phyloP scores from a whole-genome alignment of 768 basidiomycete genomes.

The Serendipita sp. region DNA sequence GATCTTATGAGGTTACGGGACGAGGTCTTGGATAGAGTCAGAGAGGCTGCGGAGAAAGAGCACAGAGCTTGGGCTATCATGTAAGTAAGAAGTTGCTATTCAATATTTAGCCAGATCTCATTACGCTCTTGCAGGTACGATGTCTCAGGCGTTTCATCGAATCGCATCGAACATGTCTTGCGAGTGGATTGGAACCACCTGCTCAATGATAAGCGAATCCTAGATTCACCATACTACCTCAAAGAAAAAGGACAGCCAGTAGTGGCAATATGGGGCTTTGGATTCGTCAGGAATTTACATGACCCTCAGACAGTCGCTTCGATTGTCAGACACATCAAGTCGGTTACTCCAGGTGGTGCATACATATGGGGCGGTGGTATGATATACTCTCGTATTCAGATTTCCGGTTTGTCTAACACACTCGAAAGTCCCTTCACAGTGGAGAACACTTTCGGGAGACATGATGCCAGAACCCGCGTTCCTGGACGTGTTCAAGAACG shows the following conservation, averaged over 20 bases:
- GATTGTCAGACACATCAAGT: slow-evolving; percentile 42
- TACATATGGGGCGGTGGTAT: slow-evolving; percentile 30
- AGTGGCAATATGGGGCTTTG: slow-evolving; percentile 66
- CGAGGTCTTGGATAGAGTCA: slow-evolving; percentile 54
- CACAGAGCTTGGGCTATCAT: slow-evolving; percentile 75
- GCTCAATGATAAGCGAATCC: slow-evolving; percentile 38
- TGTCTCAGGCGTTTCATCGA: slow-evolving; percentile 57
- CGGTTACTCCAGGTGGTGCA: slow-evolving; percentile 51
- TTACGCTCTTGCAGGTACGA: slow-evolving; percentile 55
- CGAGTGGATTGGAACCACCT: slow-evolving; percentile 65
- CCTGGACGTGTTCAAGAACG: slow-evolving; percentile 53
- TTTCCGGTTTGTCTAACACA: slow-evolving; percentile 8
- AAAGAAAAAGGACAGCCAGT: slow-evolving; percentile 55
- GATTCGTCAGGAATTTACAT: slow-evolving; percentile 45
- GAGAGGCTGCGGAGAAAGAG: slow-evolving; percentile 63
- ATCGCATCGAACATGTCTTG: slow-evolving; percentile 49
- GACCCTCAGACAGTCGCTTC: slow-evolving; percentile 42
- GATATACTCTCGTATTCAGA: not conserved
- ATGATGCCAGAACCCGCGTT: slow-evolving; percentile 55
- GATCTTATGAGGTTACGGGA: slow-evolving; percentile 51
- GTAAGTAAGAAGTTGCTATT: no score
- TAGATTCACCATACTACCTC: slow-evolving; percentile 62
- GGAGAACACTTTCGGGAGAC: slow-evolving; percentile 58
- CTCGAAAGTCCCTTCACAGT: slow-evolving; percentile 54
- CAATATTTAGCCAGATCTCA: no score